Base-by-base conservation (phyloP, 176 grass and related monocot genomes). In the Oryza meridionalis region DNA sequence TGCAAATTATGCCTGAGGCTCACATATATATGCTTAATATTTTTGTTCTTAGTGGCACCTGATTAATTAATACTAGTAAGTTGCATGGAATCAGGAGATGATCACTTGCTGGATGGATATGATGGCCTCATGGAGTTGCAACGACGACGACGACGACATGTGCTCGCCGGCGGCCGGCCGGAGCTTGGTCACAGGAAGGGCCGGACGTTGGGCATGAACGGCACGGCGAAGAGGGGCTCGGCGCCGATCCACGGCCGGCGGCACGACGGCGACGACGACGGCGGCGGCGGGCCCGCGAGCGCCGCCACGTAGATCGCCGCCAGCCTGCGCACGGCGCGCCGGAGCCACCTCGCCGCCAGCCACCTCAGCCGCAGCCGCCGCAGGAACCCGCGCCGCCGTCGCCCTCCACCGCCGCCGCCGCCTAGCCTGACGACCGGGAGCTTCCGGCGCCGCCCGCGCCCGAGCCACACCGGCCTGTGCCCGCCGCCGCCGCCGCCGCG, bases 151-250 rank as follows among this genome's bases (percentile, higher is more conserved):
- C 14, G 33, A 35, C 13, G 12, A 49, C 3, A 0, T 13, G 45
- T 47, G 61, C 24, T 31, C 64, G 13, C 16, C 43, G 7, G 2
- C 19, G 45, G 67, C n/a, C 7, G 17, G 15, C 35, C 24, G 78
- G 51, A 9, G 68, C 22, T 22, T 86, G 67, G 55, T 68, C 79
- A 69, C 17, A 58, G 15, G 78, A 47, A 86, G 2, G 24, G 83
- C 59, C 46, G 62, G 7, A 73, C 33, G 73, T 21, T 66, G 78
- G 68, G 26, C 19, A 90, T 32, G 88, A 86, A 90, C 2, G 88
- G 88, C 67, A 79, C 67, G 67, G 73, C 88, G 88, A 90, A 90
- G 88, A 84, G 86, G 0, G 79, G 84, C 21, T 90, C 88, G 32
- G 82, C 13, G 73, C 84, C 84, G 88, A 82, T 58, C 83, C 88